phyloP scores from a whole-genome alignment of 176 grass and related monocot species.

The Hsuehochloa calcarea region DNA sequence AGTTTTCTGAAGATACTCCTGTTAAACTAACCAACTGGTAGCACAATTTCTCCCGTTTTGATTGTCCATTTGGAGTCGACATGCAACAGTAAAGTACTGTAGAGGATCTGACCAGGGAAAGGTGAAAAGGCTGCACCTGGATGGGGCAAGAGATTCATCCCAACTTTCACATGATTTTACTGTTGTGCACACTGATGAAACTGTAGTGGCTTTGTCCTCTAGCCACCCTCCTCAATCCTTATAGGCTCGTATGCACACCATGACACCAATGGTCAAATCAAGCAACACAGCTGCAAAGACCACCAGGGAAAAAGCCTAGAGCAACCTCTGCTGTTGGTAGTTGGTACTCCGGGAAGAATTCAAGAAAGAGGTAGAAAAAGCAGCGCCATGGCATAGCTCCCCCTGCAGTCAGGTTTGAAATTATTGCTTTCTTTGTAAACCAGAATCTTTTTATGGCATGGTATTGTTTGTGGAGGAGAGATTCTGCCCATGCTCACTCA shows the following conservation, averaged over 20 bases:
- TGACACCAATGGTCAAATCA: constrained; percentile 26
- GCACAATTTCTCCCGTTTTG: not conserved
- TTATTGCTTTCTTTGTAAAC: constrained; percentile 5
- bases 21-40: not conserved
- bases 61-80: constrained; percentile 14
- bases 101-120: constrained; percentile 23
- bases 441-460: not conserved
- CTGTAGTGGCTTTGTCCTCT: constrained; percentile 24
- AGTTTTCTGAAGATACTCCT: constrained; percentile 14
- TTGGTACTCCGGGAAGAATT: not conserved
- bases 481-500: not conserved
- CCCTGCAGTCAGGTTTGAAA: constrained; percentile 28
- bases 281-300: constrained; percentile 2
- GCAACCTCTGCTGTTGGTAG: not conserved
- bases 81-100: constrained; percentile 1
- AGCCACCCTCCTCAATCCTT: not conserved
- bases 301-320: constrained; percentile 15
- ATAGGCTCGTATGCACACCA: not conserved
- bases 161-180: constrained; percentile 36
- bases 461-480: not conserved
- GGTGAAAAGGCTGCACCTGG: constrained; percentile 18
- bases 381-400: not conserved
- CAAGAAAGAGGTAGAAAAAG: not conserved
- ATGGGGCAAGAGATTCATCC: constrained; percentile 1
- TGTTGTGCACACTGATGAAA: constrained; percentile 33